phyloP scores from a whole-genome alignment of 306 rosid species.

The Dicorynia guianensis region DNA sequence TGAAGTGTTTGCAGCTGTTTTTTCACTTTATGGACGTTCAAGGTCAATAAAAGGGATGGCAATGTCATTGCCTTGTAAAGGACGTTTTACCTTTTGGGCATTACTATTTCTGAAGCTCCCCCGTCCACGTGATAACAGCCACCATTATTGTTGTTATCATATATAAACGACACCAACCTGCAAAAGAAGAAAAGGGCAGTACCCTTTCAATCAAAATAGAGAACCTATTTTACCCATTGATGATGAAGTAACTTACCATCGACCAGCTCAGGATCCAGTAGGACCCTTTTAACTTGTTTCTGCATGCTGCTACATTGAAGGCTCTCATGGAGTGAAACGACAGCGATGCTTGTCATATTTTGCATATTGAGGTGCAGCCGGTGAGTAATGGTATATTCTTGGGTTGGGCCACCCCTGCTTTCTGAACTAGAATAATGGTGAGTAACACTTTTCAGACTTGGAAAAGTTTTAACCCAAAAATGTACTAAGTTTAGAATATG shows the following conservation, averaged over 20 bases:
- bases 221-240: conserved; percentile 9
- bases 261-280: conserved; percentile 29
- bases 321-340: conserved; percentile 17
- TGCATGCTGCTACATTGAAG: conserved; percentile 33
- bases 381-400: conserved; percentile 9
- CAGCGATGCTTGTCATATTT: conserved; percentile 34
- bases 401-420: conserved; percentile 34
- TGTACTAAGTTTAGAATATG: no score
- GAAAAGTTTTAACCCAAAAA: no score
- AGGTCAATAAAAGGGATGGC: not conserved
- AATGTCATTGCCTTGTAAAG: conserved; percentile 22
- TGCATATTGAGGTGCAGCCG: not conserved
- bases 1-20: no score
- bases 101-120: not conserved
- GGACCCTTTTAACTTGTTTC: conserved; percentile 28
- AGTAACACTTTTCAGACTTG: not conserved
- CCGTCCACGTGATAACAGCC: conserved; percentile 28
- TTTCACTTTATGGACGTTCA: no score
- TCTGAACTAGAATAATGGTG: not conserved
- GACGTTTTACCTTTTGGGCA: conserved; percentile 38
- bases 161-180: not conserved
- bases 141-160: not conserved
- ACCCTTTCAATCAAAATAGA: conserved; percentile 37
- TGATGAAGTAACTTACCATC: not conserved
- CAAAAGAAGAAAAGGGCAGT: conserved; percentile 37